Evolutionary conservation across 192 early-diverging fungal species (phyloP), one percentile per base, ranked within the genome.

Genomic region (Entrophospora sp.): DNA sequence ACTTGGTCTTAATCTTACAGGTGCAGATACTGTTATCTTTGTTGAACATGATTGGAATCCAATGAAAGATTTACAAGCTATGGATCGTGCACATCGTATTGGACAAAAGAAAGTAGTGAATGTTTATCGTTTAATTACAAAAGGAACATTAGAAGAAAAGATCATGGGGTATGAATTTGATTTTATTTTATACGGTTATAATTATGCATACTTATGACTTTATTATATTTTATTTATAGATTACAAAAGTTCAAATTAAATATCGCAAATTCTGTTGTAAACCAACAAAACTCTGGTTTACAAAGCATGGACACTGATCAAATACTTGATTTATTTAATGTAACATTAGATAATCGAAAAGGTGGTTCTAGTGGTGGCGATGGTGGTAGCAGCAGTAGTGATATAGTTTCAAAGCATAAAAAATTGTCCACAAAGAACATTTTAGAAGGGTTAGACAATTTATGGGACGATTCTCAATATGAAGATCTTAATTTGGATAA

Each of bases 31-130:
- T 2, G 96, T 99, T 0, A 95, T 99, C 31, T 97, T 99, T 83
- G 90, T 97, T 9, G 97, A 99, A 71, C 97, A 97, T 69, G 97
- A 99, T 68, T 99, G 95, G 87, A 99, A 99, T 70, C 97, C 97
- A 5, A 94, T 95, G 81, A 97, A 94, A 75, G 97, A 99, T 77
- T 73, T 97, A 61, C 97, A 99, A 73, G 97, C 97, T 1, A 97
- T 97, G 97, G 97, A 99, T 75, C 86, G 97, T 38, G 97, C 95
- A 0, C 97, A 99, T 76, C 89, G 97, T 28, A 87, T 99, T 58
- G 97, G 97, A 18, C 97, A 99, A 73, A 96, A 95, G 66, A 83
- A 90, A 31, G 92, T 94, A 4, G 97, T 99, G 10, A 97, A 96
- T 73, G 95, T 99, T 0, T 99, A 99, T 73, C 89, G 97, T 7